phyloP scores from a whole-genome alignment of 176 grass and related monocot species.

The Thinopyrum elongatum region DNA sequence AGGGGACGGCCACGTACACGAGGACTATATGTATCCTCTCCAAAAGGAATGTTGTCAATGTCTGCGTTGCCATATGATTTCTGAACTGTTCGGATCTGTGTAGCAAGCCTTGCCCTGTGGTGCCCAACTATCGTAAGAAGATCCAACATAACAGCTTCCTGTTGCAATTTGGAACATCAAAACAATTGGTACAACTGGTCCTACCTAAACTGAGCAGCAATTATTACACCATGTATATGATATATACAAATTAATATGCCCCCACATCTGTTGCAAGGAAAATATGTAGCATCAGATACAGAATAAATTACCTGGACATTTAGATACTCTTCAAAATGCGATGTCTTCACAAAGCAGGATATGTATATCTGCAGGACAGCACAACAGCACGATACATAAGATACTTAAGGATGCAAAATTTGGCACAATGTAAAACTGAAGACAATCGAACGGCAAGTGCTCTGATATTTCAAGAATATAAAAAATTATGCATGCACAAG shows the following conservation, averaged over 20 bases:
- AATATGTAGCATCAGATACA: conserved; percentile 9
- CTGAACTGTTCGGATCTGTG: conserved; percentile 96
- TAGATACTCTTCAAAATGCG: conserved; percentile 68
- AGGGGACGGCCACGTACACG: conserved; percentile 53
- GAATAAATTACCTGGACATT: conserved; percentile 70
- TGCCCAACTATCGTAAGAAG: conserved; percentile 97
- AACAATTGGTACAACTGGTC: not conserved
- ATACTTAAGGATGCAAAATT: conserved; percentile 3
- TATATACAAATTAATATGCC: not conserved
- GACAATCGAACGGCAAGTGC: not conserved
- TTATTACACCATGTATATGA: not conserved
- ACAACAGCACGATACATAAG: conserved; percentile 23
- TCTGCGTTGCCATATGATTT: conserved; percentile 94
- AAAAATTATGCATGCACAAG: not conserved
- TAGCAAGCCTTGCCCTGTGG: conserved; percentile 93
- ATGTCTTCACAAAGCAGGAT: conserved; percentile 40
- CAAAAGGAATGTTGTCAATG: conserved; percentile 87
- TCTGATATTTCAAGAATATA: not conserved
- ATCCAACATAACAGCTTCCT: conserved; percentile 95
- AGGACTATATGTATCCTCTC: conserved; percentile 61
- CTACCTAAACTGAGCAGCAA: not conserved
- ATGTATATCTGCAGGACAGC: conserved; percentile 63
- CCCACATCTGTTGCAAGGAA: not conserved
- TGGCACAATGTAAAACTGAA: conserved; percentile 2
- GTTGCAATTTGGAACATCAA: conserved; percentile 33